These are phyloP conservation scores for Candida sphagnicola DNA, from an alignment of 805 yeast genomes.

Conservation along the genomic window DNA sequence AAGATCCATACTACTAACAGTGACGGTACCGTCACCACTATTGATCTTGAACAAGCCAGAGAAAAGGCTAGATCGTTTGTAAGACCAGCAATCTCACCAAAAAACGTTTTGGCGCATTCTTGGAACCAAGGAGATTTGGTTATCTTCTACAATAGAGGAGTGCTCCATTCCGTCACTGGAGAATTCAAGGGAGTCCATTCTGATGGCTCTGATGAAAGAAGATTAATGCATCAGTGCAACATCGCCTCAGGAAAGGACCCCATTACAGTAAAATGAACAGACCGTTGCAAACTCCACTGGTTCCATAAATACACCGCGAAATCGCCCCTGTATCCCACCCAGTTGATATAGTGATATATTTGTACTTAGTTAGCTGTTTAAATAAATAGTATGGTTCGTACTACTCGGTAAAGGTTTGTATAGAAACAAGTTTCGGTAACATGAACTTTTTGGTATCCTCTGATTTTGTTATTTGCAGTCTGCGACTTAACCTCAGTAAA, in stretches of 20 bases:
- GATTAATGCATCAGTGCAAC: slow-evolving; percentile 93
- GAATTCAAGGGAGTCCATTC: slow-evolving; percentile 52
- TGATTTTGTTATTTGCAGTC: too few species aligned
- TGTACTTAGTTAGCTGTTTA: too few species aligned
- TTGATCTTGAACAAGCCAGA: slow-evolving; percentile 72
- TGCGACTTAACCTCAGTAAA: too few species aligned
- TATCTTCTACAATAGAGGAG: slow-evolving; percentile 83
- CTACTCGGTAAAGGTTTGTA: too few species aligned
- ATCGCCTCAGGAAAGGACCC: slow-evolving; percentile 82
- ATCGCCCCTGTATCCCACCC: too few species aligned
- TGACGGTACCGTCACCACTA: slow-evolving; percentile 45
- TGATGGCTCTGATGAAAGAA: slow-evolving; percentile 60
- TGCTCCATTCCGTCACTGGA: slow-evolving; percentile 90
- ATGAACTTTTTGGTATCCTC: too few species aligned
- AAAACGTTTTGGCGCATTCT: slow-evolving; percentile 70
- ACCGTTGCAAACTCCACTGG: neutral
- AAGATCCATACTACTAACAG: slow-evolving; percentile 50
- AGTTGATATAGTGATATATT: too few species aligned
- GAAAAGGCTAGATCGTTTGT: slow-evolving; percentile 65
- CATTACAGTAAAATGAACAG: slow-evolving; percentile 8
- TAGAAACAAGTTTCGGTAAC: too few species aligned
- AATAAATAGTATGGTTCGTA: too few species aligned
- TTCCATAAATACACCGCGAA: too few species aligned
- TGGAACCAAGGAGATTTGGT: slow-evolving; percentile 86
- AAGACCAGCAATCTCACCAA: slow-evolving; percentile 82